Conservation (phyloP, 2,329 filamentous ascomycete genomes). For the Furcasterigmium sp. region DNA sequence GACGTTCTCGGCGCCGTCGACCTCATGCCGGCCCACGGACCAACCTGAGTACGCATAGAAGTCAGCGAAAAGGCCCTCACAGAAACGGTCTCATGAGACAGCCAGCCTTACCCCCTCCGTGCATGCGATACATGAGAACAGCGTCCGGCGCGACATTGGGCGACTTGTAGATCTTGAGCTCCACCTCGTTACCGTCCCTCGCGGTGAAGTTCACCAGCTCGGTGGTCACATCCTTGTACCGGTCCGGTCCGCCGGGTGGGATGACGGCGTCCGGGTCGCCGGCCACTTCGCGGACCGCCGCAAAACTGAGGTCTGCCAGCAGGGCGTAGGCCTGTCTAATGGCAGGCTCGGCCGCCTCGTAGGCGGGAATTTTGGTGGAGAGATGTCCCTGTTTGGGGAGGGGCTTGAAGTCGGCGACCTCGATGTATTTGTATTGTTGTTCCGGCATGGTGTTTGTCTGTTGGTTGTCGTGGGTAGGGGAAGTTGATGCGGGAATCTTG, state of each 20-base stretch:
- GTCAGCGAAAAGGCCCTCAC: too few relatives aligned
- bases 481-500: too few relatives aligned
- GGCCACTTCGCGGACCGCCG: background rate
- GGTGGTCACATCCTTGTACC: constrained; percentile 19
- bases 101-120: constrained; percentile 16
- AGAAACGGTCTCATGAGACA: too few relatives aligned
- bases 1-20: constrained; percentile 16
- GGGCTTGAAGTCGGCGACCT: background rate
- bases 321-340: background rate
- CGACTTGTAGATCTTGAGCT: constrained; percentile 27
- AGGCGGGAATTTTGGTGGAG: background rate
- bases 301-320: background rate
- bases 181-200: constrained; percentile 25
- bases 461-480: too few relatives aligned
- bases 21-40: constrained; percentile 16
- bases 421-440: too few relatives aligned
- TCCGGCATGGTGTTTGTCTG: too few relatives aligned
- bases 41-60: constrained; percentile 11
- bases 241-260: background rate
- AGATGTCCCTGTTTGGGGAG: background rate
- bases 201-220: constrained; percentile 20
- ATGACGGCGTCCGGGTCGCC: background rate
- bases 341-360: background rate
- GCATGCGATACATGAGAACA: constrained; percentile 17
- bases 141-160: constrained; percentile 5